Percentiles rank a stretch among this genome's conserved stretches.
Conservation (phyloP, 2,329 filamentous ascomycete species). For the Aureobasidium lini region DNA sequence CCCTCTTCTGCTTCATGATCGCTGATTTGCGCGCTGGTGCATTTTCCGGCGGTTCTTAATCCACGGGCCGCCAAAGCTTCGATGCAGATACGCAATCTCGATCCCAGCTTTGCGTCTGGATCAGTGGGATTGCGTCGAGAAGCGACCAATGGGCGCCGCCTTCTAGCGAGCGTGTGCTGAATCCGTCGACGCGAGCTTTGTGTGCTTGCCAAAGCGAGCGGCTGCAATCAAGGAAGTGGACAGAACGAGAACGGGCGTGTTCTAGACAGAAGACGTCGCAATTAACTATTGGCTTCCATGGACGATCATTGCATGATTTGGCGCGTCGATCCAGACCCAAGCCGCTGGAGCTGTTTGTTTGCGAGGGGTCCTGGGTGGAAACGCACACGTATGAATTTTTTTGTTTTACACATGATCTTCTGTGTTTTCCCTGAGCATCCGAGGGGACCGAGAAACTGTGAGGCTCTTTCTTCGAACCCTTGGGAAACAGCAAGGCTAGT, state of each 20-base stretch:
- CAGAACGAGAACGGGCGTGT: not conserved
- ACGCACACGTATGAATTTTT: not conserved
- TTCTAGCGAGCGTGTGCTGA: not conserved
- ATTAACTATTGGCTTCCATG: not conserved
- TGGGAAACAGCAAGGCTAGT: not conserved
- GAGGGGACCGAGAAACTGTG: not conserved
- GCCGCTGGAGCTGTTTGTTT: not conserved
- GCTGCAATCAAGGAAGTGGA: not conserved
- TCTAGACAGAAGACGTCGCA: constrained; percentile 6
- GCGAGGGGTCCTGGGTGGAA: not conserved
- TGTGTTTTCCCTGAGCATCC: not conserved
- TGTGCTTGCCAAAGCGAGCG: not conserved
- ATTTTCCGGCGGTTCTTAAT: constrained; percentile 1
- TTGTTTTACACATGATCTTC: not conserved
- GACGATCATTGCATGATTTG: constrained; percentile 5
- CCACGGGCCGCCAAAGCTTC: constrained; percentile 9
- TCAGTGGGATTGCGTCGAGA: not conserved
- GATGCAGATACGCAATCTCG: constrained; percentile 1
- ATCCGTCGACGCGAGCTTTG: not conserved
- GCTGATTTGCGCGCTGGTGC: constrained; percentile 6
- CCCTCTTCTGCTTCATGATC: not conserved
- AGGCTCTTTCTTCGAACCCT: not conserved
- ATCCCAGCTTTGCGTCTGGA: not conserved
- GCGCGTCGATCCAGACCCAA: constrained; percentile 1
- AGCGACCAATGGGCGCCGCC: not conserved